Evolutionary conservation across 805 yeast genomes (phyloP), one percentile per base, ranked within the genome.

Genomic region (Saccharomycopsis sp.): DNA sequence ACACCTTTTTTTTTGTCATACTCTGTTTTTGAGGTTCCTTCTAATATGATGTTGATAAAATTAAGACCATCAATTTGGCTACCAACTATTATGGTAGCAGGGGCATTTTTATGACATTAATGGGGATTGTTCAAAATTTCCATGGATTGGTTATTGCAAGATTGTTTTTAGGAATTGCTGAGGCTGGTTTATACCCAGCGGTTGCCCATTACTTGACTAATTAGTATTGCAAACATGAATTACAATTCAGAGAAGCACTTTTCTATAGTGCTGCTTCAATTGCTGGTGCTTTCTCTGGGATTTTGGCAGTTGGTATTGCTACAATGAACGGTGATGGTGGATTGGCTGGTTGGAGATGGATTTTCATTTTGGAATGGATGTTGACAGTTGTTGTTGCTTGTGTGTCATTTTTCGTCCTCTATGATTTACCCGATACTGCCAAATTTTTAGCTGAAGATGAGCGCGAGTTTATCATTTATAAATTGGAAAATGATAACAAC

Each of bases 1-100:
- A 67, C 75, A 5, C 62, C 72, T 31, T 64, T 74, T 37, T 74
- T 71, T 48, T 71, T 72, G 36, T 70, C 75, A 19, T 73, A 73
- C 51, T 69, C 71, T 49, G 54, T 65, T 46, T 68, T 70, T 57
- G 74, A 71, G 54, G 65, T 68, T 45, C 70, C 74, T 33, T 64
- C 72, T 19, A 69, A 68, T 50, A 66, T 70, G 66, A 59, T 71
- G 52, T 61, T 67, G 52, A 71, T 68, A 55, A 56, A 66, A 43
- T 65, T 67, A 2, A 63, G 64, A 42, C 79, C 77, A 1, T 64
- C 75, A 1, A 52, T 69, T 24, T 75, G 69, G 51, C 65, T 74
- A 40, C 63, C 78, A 0, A 49, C 59, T 23, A 65, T 75, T 34
- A 70, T 75, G 72, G 61, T 71, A 3, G 47, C 58, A 74, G 79